A percentile compares a stretch with the other conserved stretches of the same genome.
Conservation (phyloP, 176 grass and related monocot species). For the Saccharum officinarum region DNA sequence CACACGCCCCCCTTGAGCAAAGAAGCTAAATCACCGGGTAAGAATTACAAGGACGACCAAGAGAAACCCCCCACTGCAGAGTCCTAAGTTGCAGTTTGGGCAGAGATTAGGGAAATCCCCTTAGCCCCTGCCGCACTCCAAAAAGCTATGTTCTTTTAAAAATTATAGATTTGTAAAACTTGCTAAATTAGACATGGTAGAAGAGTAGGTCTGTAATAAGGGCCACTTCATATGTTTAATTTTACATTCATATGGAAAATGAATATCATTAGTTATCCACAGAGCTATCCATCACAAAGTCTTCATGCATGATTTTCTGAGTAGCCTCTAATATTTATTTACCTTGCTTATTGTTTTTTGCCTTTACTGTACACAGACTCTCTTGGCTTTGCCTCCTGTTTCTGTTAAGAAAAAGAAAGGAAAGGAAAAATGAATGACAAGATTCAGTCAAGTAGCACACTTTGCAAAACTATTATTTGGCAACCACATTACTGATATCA, state of each 20-base stretch:
- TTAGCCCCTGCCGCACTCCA: too few relatives aligned
- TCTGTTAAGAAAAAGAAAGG: not conserved
- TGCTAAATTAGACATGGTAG: not conserved
- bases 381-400: not conserved
- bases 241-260: not conserved
- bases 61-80: too few relatives aligned
- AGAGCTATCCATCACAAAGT: not conserved
- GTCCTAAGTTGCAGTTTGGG: too few relatives aligned
- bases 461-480: not conserved
- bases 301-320: not conserved
- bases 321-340: not conserved
- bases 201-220: not conserved
- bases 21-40: too few relatives aligned
- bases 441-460: not conserved
- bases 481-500: not conserved
- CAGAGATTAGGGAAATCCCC: too few relatives aligned
- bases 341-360: not conserved
- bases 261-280: not conserved
- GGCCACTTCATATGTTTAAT: not conserved
- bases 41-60: too few relatives aligned
- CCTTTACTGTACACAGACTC: not conserved
- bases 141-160: not conserved
- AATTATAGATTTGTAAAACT: not conserved
- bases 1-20: too few relatives aligned
- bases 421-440: not conserved